Evolutionary conservation across 1,139 yeast species (phyloP), one percentile per base, ranked within the genome.

Genomic region (Pneumocystis oryctolagi): DNA sequence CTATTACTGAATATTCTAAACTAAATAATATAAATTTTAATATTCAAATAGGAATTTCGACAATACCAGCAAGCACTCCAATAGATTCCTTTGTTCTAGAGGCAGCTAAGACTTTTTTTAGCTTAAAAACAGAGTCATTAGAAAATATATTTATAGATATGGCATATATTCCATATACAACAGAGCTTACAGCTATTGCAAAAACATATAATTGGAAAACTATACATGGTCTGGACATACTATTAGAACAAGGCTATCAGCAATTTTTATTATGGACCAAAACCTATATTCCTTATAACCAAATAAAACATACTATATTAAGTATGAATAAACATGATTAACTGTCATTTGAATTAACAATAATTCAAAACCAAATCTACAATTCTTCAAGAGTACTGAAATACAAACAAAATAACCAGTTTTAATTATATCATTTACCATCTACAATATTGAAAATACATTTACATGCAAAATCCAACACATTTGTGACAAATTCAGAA

Each of bases 211-310:
- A 76, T 18, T 89, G 96, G 96, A 79, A 77, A 35, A 84, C 84
- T 18, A 80, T 90, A 68, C 88, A 92, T 32, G 98, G 98, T 25
- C 84, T 85, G 57, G 89, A 89, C 70, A 87, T 92, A 95, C 80
- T 92, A 68, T 89, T 89, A 30, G 84, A 87, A 74, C 97, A 92
- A 75, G 98, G 97, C 63, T 84, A 87, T 61, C 88, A 82, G 66
- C 97, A 92, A 75, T 89, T 90, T 72, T 77, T 80, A 67, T 74
- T 83, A 65, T 90, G 94, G 84, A 87, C 92, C 25, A 89, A 90
- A 0, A 74, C 55, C 8, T 12, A 20, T 25, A 47, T 47, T 28
- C 79, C 64, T 76, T 74, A 73, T 76, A 77, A 1, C 72, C 74
- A 6, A 60, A n/a, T 35, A 53, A 47, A 47, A 25, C 30, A 16